Conservation (phyloP, 2,329 filamentous ascomycete genomes). For the Alternaria sp. region DNA sequence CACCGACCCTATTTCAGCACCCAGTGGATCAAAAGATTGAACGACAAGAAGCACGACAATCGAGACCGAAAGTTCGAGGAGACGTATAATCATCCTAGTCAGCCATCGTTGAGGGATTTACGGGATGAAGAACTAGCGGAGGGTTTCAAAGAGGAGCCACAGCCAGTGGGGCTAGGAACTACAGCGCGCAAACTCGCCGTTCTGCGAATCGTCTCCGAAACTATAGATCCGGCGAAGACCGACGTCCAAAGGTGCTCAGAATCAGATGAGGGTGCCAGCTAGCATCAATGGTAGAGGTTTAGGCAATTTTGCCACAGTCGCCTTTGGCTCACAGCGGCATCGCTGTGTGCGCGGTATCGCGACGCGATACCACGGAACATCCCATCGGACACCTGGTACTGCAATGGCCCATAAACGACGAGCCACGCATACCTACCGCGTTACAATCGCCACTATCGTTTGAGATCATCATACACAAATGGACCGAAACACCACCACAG, state of each 20-base stretch:
- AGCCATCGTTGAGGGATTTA: neutral
- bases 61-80: neutral
- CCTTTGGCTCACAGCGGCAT: too few relatives aligned
- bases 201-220: neutral
- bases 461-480: too few relatives aligned
- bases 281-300: neutral
- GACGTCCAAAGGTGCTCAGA: neutral
- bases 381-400: too few relatives aligned
- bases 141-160: too few relatives aligned
- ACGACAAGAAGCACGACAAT: neutral
- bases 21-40: conserved; percentile 4
- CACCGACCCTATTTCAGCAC: conserved; percentile 18
- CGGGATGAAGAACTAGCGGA: too few relatives aligned
- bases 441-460: fast-evolving
- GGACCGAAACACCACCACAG: too few relatives aligned
- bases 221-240: neutral
- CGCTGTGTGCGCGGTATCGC: too few relatives aligned
- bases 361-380: too few relatives aligned
- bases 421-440: too few relatives aligned
- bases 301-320: neutral
- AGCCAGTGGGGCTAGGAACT: neutral
- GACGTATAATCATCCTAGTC: neutral
- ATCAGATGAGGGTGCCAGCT: neutral
- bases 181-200: neutral
- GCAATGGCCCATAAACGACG: too few relatives aligned